Conservation (phyloP, 2,329 filamentous ascomycete genomes). For the Trichoderma sp. region DNA sequence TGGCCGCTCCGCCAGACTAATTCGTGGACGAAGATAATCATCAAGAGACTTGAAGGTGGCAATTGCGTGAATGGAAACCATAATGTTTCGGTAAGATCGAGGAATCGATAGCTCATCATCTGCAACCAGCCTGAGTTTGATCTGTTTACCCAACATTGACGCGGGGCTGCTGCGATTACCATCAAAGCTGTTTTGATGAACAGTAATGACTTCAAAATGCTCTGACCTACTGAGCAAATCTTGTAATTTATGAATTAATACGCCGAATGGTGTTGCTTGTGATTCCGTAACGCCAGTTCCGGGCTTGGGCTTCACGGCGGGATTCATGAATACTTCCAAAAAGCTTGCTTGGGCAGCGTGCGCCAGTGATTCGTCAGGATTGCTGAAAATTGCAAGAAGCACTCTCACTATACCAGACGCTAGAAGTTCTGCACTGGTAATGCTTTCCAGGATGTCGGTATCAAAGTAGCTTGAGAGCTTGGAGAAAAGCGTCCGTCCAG, state of each 20-base stretch:
- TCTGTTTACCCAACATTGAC: constrained; percentile 95
- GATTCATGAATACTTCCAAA: constrained; percentile 88
- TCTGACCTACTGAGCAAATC: constrained; percentile 94
- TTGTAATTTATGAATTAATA: constrained; percentile 90
- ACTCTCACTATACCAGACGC: constrained; percentile 87
- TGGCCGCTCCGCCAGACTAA: constrained; percentile 73
- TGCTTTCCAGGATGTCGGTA: constrained; percentile 83
- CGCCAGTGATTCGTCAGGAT: constrained; percentile 62
- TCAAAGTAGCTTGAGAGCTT: constrained; percentile 83
- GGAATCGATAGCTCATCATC: constrained; percentile 92
- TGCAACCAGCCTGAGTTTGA: constrained; percentile 83
- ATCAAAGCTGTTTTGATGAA: constrained; percentile 89
- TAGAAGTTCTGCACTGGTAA: constrained; percentile 92
- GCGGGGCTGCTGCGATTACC: constrained; percentile 87
- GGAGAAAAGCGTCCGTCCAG: constrained; percentile 69
- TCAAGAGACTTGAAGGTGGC: constrained; percentile 96
- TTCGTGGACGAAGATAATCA: constrained; percentile 90
- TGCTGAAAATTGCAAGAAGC: constrained; percentile 79
- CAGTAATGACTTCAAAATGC: constrained; percentile 96
- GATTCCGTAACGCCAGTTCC: constrained; percentile 67
- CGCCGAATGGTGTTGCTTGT: constrained; percentile 81
- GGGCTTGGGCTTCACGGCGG: constrained; percentile 64
- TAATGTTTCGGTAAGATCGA: constrained; percentile 83
- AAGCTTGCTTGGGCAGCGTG: constrained; percentile 78
- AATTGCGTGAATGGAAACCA: constrained; percentile 98